Conservation (phyloP, 2,329 filamentous ascomycete species). For the Trichophyton schoenleinii region DNA sequence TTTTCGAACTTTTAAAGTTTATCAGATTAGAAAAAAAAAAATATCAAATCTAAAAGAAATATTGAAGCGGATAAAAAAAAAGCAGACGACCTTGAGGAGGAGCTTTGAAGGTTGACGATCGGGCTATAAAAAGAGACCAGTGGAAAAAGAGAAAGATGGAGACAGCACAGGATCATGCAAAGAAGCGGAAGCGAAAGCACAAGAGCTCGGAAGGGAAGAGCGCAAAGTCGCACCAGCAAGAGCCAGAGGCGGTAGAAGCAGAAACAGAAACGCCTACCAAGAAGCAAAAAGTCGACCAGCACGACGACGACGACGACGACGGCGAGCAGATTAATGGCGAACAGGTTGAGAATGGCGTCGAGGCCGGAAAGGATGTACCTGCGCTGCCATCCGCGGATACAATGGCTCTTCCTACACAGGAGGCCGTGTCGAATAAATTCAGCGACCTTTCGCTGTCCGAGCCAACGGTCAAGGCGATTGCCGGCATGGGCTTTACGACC, state of each 20-base stretch:
- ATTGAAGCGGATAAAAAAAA: too few relatives aligned
- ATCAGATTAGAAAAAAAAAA: too few relatives aligned
- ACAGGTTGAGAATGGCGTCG: conserved; percentile 23
- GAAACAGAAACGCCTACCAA: conserved; percentile 1
- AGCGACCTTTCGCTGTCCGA: conserved; percentile 5
- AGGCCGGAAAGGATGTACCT: conserved; percentile 17
- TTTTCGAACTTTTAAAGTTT: too few relatives aligned
- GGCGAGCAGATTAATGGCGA: conserved; percentile 10
- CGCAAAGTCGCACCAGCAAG: background rate
- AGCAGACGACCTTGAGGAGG: too few relatives aligned
- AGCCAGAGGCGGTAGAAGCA: background rate
- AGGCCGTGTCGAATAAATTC: conserved; percentile 43
- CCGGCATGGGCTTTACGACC: conserved; percentile 81
- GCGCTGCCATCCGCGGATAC: conserved; percentile 42
- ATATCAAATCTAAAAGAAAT: too few relatives aligned
- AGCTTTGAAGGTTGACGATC: conserved; percentile 6
- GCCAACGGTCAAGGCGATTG: conserved; percentile 48
- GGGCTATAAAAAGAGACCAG: background rate
- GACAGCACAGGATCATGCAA: conserved; percentile 26
- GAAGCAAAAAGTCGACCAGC: conserved; percentile 11
- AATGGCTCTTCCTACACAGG: conserved; percentile 47
- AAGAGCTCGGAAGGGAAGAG: conserved; percentile 16
- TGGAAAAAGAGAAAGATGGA: conserved; percentile 20
- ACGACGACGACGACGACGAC: conserved; percentile 18
- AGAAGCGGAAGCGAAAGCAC: conserved; percentile 38